Conservation (phyloP, 306 rosid genomes). For the Ochetophila trinervis region DNA sequence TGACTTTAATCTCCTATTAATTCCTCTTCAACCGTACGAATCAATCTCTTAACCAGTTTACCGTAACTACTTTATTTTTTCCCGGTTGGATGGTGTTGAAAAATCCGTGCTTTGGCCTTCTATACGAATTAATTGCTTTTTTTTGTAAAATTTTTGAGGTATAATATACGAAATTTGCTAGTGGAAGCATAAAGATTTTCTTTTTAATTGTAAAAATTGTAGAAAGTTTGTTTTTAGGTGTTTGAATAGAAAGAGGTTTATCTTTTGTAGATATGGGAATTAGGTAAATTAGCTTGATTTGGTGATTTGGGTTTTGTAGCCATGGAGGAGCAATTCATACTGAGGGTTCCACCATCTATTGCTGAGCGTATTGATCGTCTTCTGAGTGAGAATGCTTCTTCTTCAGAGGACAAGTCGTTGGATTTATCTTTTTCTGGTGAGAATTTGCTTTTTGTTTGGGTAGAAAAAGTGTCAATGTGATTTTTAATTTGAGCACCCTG, state of each 20-base stretch:
- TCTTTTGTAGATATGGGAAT: neutral
- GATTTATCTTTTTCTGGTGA: slow-evolving; percentile 47
- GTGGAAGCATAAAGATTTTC: too few species aligned
- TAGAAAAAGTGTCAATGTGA: neutral
- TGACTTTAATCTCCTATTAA: too few species aligned
- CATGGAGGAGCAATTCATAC: slow-evolving; percentile 63
- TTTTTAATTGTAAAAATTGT: neutral
- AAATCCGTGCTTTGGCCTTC: too few species aligned
- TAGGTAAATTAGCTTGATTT: neutral
- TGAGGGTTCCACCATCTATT: slow-evolving; percentile 54
- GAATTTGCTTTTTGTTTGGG: neutral
- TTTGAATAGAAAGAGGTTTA: neutral
- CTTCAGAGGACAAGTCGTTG: slow-evolving; percentile 48
- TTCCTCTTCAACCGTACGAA: too few species aligned
- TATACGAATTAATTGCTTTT: too few species aligned
- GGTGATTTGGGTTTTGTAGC: slow-evolving; percentile 10
- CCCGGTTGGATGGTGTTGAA: too few species aligned
- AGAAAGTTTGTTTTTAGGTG: neutral
- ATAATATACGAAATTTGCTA: too few species aligned
- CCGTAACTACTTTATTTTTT: too few species aligned
- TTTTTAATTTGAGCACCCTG: neutral
- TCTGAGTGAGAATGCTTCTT: slow-evolving; percentile 36
- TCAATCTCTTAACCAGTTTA: too few species aligned
- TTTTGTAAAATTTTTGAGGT: too few species aligned
- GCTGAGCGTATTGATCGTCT: slow-evolving; percentile 53